Evolutionary conservation across 345 rosid species (phyloP), one percentile per base, ranked within the genome.

Genomic region (Pistacia atlantica): DNA sequence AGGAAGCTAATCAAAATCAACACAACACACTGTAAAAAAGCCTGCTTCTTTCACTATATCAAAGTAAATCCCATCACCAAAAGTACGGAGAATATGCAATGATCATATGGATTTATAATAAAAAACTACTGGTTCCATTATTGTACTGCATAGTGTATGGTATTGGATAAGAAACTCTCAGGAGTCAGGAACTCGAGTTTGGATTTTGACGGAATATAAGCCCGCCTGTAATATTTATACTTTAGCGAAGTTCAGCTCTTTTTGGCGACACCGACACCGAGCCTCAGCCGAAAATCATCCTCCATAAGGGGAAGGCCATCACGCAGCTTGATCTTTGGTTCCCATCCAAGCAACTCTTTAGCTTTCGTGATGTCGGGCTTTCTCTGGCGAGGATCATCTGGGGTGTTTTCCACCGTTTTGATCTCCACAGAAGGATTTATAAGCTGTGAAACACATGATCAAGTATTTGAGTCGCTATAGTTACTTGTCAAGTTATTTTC

Each of bases 221-320:
- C 8, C 46, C 46, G 46, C 46, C 46, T 62, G 17, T n/a, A 12
- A 6, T n/a, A 11, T 48, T 33, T 17, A 12, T 12, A 22, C 11
- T 12, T 20, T 46, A 2, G 63, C 33, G 56, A 38, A 18, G 5
- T 71, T 90, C 85, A 92, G 54, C 81, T 84, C 75, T 84, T 87
- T 62, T 80, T 69, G 54, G 86, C 64, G 35, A 89, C 87, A 0
- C 86, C 88, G 57, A 89, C 87, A 0, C 86, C 88, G 49, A 95
- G 98, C 87, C 99, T 92, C 79, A 46, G 81, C 48, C 98, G 79
- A 83, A 95, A 93, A 86, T 95, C 99, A 8, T 88, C 93, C 87
- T 95, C 99, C 99, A 95, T 95, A 16, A 89, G 90, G 2, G 97
- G 96, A 81, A 93, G 98, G 8, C 98, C 98, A 57, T 95, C 96